Evolutionary conservation across 2,329 filamentous ascomycete genomes (phyloP).

Genomic region (Fusarium miscanthi): DNA sequence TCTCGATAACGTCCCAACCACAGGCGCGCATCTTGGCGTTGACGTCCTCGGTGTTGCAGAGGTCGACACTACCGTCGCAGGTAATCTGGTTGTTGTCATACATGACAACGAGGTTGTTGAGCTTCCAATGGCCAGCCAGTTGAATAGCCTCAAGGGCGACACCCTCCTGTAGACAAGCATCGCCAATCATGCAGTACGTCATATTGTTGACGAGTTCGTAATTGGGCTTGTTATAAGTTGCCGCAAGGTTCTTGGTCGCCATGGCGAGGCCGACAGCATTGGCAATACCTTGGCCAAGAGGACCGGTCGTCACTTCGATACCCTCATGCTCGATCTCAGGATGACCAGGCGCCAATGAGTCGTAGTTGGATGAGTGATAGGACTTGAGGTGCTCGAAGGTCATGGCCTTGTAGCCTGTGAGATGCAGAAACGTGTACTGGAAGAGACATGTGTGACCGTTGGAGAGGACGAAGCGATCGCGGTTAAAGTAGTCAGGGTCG

Average conservation of each 20-base stretch:
- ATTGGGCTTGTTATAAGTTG: slow-evolving; percentile 63
- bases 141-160: slow-evolving; percentile 67
- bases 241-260: slow-evolving; percentile 65
- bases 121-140: slow-evolving; percentile 64
- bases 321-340: slow-evolving; percentile 68
- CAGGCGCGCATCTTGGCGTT: slow-evolving; percentile 68
- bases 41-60: slow-evolving; percentile 65
- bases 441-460: slow-evolving; percentile 69
- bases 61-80: slow-evolving; percentile 66
- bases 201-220: slow-evolving; percentile 62
- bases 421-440: slow-evolving; percentile 64
- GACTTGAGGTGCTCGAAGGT: slow-evolving; percentile 67
- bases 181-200: slow-evolving; percentile 68
- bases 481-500: slow-evolving; percentile 68
- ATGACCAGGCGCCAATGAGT: slow-evolving; percentile 65
- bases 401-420: slow-evolving; percentile 65
- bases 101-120: slow-evolving; percentile 67
- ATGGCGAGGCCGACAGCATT: slow-evolving; percentile 70
- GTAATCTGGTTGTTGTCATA: slow-evolving; percentile 72
- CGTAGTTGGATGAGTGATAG: slow-evolving; percentile 58
- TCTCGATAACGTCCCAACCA: slow-evolving; percentile 66
- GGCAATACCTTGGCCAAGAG: slow-evolving; percentile 68
- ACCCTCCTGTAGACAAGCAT: slow-evolving; percentile 69
- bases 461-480: slow-evolving; percentile 71
- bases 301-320: slow-evolving; percentile 69